These are phyloP conservation scores for Solanum chacoense DNA, from an alignment of 305 asterid genomes.

Conservation along the genomic window DNA sequence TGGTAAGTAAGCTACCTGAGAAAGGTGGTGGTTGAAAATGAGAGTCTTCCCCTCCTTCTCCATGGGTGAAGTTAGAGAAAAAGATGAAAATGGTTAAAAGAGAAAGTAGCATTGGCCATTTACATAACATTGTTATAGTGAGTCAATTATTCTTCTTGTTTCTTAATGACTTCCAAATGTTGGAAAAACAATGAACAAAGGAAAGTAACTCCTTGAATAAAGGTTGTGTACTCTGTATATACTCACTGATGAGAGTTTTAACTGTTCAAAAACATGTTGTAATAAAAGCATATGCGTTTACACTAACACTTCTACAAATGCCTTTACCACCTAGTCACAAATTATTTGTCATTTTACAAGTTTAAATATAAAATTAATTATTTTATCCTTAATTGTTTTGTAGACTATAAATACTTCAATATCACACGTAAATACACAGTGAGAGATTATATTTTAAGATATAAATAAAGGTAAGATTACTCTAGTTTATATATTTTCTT, in stretches of 20 bases:
- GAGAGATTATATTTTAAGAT: background rate
- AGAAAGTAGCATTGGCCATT: conserved; percentile 10
- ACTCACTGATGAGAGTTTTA: background rate
- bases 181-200: background rate
- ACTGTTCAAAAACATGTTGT: background rate
- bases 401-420: too few relatives aligned
- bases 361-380: background rate
- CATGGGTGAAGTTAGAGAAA: conserved; percentile 7
- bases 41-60: conserved; percentile 6
- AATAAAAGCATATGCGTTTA: background rate
- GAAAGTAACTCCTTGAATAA: background rate
- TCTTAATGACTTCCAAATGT: background rate
- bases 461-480: background rate
- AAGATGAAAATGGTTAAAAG: conserved; percentile 14
- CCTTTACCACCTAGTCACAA: background rate
- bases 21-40: conserved; percentile 7
- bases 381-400: background rate
- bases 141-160: background rate
- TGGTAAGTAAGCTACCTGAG: conserved; percentile 29
- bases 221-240: background rate
- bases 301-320: background rate
- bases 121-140: conserved; percentile 14
- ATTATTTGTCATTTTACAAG: background rate
- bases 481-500: background rate
- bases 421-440: background rate